A percentile compares a stretch with the other conserved stretches of the same genome.
phyloP scores from a whole-genome alignment of 768 basidiomycete genomes.

The Lactarius sanguifluus region DNA sequence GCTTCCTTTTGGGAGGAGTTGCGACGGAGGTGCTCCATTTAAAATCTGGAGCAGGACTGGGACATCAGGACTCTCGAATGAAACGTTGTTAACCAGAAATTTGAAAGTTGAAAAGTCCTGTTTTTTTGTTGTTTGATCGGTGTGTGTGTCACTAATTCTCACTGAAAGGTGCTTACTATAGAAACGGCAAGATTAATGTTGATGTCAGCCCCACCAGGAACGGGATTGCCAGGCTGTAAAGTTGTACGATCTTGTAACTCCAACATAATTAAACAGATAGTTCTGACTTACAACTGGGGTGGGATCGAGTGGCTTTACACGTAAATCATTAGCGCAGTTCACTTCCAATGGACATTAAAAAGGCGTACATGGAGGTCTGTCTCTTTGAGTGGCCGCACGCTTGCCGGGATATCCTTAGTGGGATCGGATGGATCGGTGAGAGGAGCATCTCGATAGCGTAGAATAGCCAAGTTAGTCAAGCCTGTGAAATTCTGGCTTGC shows the following conservation, averaged over 20 bases:
- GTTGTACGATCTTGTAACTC: neutral
- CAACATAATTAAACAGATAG: neutral
- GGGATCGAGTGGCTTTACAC: slow-evolving; percentile 8
- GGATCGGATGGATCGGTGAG: slow-evolving; percentile 6
- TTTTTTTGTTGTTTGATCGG: neutral
- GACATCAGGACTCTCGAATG: slow-evolving; percentile 40
- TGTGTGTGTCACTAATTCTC: neutral
- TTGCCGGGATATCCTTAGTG: neutral
- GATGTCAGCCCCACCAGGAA: slow-evolving; percentile 15
- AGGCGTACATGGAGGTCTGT: slow-evolving; percentile 19
- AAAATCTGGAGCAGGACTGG: slow-evolving; percentile 54
- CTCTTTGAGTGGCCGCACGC: slow-evolving; percentile 9
- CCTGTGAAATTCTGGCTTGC: neutral
- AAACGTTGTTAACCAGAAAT: slow-evolving; percentile 39
- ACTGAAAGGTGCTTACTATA: neutral
- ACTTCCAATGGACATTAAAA: neutral
- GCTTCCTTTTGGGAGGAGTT: slow-evolving; percentile 47
- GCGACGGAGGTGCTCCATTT: too few relatives aligned
- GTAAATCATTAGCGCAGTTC: slow-evolving; percentile 16
- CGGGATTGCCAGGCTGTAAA: slow-evolving; percentile 9
- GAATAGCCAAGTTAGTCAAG: slow-evolving; percentile 25
- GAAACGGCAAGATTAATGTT: slow-evolving; percentile 10
- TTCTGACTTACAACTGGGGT: slow-evolving; percentile 18
- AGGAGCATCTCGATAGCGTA: slow-evolving; percentile 20
- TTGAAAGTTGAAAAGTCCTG: slow-evolving; percentile 5